Percentiles rank a stretch among this genome's conserved stretches.
Conservation (phyloP, 805 yeast species). For the Myxozyma monticola region DNA sequence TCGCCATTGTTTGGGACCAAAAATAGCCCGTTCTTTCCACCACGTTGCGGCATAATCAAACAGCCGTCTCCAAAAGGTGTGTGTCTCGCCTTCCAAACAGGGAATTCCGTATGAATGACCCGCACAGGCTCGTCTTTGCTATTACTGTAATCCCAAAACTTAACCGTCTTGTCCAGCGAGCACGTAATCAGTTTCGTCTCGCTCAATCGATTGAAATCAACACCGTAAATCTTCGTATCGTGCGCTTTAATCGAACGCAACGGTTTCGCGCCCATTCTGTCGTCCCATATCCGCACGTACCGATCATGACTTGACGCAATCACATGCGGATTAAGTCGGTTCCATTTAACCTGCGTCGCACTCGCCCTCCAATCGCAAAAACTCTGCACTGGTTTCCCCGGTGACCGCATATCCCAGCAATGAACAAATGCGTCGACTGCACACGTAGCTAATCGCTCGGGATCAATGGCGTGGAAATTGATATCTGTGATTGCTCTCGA, state of each 20-base stretch:
- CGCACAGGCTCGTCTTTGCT: slow-evolving; percentile 48
- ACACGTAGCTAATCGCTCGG: slow-evolving; percentile 87
- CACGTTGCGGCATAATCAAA: slow-evolving; percentile 86
- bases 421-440: slow-evolving; percentile 85
- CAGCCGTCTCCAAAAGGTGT: slow-evolving; percentile 88
- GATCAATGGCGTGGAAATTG: slow-evolving; percentile 83
- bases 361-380: slow-evolving; percentile 97
- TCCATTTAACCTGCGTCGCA: slow-evolving; percentile 95
- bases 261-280: slow-evolving; percentile 78
- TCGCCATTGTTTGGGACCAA: slow-evolving; percentile 42
- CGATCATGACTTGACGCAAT: slow-evolving; percentile 86
- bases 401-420: slow-evolving; percentile 88
- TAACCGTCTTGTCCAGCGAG: slow-evolving; percentile 82
- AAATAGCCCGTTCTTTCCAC: slow-evolving; percentile 69
- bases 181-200: slow-evolving; percentile 70
- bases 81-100: slow-evolving; percentile 84
- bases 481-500: slow-evolving; percentile 93
- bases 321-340: slow-evolving; percentile 67
- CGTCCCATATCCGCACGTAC: slow-evolving; percentile 82
- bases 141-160: slow-evolving; percentile 69
- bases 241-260: slow-evolving; percentile 71
- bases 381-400: slow-evolving; percentile 63
- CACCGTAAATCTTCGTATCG: slow-evolving; percentile 80
- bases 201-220: slow-evolving; percentile 70
- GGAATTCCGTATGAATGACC: slow-evolving; percentile 71